Conservation (phyloP, 495 filamentous ascomycete species). For the Venustampulla echinocandica region DNA sequence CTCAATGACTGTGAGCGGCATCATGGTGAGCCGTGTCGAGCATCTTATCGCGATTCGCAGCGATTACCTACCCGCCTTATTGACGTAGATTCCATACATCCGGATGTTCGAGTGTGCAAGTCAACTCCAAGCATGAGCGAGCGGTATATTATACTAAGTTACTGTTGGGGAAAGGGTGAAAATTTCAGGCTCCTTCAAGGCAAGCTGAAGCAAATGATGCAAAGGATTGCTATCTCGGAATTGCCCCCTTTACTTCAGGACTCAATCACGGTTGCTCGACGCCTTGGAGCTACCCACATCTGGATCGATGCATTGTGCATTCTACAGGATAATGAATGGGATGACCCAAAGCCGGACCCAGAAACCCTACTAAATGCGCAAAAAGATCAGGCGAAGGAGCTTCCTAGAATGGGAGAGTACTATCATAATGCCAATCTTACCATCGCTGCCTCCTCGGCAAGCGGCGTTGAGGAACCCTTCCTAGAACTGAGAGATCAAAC, state of each 20-base stretch:
- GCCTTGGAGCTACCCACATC: background rate
- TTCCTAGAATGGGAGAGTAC: background rate
- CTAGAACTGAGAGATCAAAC: background rate
- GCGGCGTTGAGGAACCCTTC: background rate
- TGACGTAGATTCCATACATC: too few relatives aligned
- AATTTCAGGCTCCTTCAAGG: background rate
- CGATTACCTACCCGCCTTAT: too few relatives aligned
- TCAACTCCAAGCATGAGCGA: too few relatives aligned
- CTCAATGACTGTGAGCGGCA: too few relatives aligned
- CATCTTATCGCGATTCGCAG: too few relatives aligned
- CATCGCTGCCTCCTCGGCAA: background rate
- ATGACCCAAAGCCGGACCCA: too few relatives aligned
- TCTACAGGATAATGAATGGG: too few relatives aligned
- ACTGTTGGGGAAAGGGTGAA: background rate
- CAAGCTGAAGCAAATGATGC: background rate
- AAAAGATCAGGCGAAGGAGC: background rate
- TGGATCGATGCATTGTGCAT: conserved; percentile 31
- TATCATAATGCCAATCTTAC: background rate
- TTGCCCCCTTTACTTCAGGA: background rate
- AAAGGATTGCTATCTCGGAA: background rate
- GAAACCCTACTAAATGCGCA: too few relatives aligned
- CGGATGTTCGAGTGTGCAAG: too few relatives aligned
- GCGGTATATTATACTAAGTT: too few relatives aligned
- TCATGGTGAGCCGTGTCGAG: too few relatives aligned
- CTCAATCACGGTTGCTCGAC: background rate